Evolutionary conservation across 768 basidiomycete species (phyloP).

Genomic region (Rhodotorula graminis): DNA sequence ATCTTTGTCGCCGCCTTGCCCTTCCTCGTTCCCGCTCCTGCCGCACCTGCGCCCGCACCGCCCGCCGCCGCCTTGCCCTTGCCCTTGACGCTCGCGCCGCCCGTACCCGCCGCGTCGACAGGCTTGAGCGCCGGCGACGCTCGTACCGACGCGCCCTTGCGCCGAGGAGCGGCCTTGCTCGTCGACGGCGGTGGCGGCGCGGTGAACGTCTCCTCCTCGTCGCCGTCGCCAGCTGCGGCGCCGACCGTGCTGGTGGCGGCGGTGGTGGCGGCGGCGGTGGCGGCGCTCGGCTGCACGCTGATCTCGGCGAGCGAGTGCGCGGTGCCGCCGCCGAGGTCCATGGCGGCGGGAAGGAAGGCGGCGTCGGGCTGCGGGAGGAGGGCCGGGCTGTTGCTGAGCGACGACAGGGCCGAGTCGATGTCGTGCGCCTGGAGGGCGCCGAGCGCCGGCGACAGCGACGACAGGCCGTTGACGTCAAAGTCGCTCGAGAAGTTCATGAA

Average conservation of each 20-base stretch:
- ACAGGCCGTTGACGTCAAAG: slow-evolving; percentile 18
- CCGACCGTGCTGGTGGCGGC: too few relatives aligned
- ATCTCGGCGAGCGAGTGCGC: background rate
- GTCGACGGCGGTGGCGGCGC: background rate
- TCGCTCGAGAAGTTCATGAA: slow-evolving; percentile 72
- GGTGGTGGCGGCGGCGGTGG: too few relatives aligned
- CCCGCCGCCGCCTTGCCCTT: slow-evolving; percentile 20
- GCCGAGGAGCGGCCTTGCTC: slow-evolving; percentile 4
- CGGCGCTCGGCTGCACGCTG: too few relatives aligned
- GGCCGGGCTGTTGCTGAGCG: slow-evolving; percentile 18
- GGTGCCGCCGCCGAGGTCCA: background rate
- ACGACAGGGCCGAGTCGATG: slow-evolving; percentile 9
- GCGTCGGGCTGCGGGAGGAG: slow-evolving; percentile 15
- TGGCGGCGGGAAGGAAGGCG: background rate
- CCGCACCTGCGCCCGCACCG: background rate
- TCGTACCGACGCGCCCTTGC: slow-evolving; percentile 12
- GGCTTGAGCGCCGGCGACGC: slow-evolving; percentile 22
- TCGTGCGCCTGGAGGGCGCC: background rate
- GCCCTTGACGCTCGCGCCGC: slow-evolving; percentile 16
- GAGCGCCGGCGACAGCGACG: slow-evolving; percentile 23
- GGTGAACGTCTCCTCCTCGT: background rate
- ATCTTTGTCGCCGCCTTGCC: slow-evolving; percentile 7
- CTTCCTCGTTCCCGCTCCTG: slow-evolving; percentile 1
- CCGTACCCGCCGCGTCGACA: slow-evolving; percentile 4
- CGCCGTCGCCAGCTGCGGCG: too few relatives aligned